A percentile compares a stretch with the other conserved stretches of the same genome.
Evolutionary conservation across 306 rosid genomes (phyloP).

Genomic region (Quercus rubra): DNA sequence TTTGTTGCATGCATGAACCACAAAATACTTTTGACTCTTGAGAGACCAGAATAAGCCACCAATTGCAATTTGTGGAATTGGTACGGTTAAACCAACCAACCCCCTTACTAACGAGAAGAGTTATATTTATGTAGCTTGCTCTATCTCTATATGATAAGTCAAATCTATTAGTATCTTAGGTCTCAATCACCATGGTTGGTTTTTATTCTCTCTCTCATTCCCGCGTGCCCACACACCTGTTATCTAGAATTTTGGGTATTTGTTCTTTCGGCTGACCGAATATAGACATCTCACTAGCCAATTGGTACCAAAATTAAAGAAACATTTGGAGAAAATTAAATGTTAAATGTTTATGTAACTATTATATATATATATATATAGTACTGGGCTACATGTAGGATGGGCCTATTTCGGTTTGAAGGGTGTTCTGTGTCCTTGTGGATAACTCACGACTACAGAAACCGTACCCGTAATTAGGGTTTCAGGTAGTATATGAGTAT

Average conservation of each 20-base stretch:
- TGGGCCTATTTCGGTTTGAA: too few species aligned
- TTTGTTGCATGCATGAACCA: slow-evolving; percentile 25
- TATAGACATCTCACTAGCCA: not conserved
- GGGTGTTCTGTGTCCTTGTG: too few species aligned
- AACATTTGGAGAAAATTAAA: too few species aligned
- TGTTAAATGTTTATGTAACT: too few species aligned
- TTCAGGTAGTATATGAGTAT: too few species aligned
- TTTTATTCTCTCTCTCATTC: not conserved
- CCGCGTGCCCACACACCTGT: not conserved
- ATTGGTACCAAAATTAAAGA: not conserved
- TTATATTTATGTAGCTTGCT: not conserved
- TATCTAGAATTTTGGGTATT: not conserved
- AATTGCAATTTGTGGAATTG: slow-evolving; percentile 1
- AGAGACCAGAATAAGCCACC: not conserved
- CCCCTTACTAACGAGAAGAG: not conserved
- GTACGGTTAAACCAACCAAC: slow-evolving; percentile 5
- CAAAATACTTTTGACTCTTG: not conserved
- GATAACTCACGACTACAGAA: too few species aligned
- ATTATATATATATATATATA: too few species aligned
- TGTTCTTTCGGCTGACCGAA: not conserved
- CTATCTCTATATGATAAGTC: not conserved
- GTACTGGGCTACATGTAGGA: too few species aligned
- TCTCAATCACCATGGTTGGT: not conserved
- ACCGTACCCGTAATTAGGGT: too few species aligned
- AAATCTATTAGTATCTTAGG: not conserved